These are phyloP conservation scores for Phytophthora citrophthora DNA, from an alignment of 352 stramenopile species.

Conservation along the genomic window DNA sequence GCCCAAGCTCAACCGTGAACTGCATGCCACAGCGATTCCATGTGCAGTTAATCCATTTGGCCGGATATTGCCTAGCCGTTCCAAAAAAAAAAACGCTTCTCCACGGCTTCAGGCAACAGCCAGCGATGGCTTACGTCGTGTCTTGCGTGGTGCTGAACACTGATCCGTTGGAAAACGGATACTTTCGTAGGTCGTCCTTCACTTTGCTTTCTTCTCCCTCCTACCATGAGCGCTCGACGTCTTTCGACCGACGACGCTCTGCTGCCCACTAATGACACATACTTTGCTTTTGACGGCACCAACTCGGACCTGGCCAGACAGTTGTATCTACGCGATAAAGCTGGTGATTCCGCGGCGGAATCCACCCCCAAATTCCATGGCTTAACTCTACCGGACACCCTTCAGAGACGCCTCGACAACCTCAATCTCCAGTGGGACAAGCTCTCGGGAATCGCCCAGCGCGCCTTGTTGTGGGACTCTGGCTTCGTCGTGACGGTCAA, in stretches of 20 bases:
- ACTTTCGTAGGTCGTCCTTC: no score
- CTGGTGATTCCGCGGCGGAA: conserved; percentile 5
- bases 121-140: conserved; percentile 1
- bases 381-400: conserved; percentile 4
- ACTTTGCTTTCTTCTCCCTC: neutral
- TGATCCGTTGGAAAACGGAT: conserved; percentile 14
- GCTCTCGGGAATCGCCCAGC: conserved; percentile 29
- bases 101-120: conserved; percentile 11
- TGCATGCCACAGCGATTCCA: no score
- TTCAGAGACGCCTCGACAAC: conserved; percentile 13
- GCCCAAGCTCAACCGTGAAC: no score
- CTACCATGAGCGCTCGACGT: conserved; percentile 9
- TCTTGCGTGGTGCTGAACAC: conserved; percentile 1
- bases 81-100: no score
- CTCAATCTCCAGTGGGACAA: conserved; percentile 20
- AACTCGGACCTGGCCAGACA: conserved; percentile 42
- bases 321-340: conserved; percentile 29
- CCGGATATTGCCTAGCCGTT: no score
- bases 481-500: conserved; percentile 22
- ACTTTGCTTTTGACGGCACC: conserved; percentile 39
- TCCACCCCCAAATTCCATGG: neutral
- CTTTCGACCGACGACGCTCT: conserved; percentile 1
- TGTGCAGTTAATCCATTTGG: no score
- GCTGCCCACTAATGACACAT: conserved; percentile 27
- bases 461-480: conserved; percentile 37